Percentiles rank a stretch among this genome's conserved stretches.
phyloP scores from a whole-genome alignment of 106 monocot species.

The Alisma plantagoaquatica region DNA sequence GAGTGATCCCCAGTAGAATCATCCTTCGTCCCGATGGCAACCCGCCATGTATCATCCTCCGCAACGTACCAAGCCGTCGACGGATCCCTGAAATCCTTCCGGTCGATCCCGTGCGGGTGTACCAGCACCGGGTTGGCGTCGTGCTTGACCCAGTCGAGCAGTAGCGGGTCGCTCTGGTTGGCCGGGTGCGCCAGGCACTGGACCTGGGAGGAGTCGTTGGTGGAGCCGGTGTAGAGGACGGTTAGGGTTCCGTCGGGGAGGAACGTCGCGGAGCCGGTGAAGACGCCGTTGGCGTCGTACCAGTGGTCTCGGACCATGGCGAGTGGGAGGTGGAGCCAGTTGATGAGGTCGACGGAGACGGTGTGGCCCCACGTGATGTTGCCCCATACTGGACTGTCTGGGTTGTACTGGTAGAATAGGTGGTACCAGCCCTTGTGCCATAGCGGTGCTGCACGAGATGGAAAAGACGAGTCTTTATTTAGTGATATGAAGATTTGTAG shows the following conservation, averaged over 20 bases:
- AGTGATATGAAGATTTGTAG: too few relatives aligned
- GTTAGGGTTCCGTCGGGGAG: constrained; percentile 32
- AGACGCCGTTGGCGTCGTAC: constrained; percentile 68
- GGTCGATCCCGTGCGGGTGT: constrained; percentile 38
- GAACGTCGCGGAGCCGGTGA: constrained; percentile 61
- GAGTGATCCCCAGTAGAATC: too few relatives aligned
- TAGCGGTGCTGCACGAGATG: constrained; percentile 26
- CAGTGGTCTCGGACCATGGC: constrained; percentile 57
- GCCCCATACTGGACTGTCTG: constrained; percentile 60
- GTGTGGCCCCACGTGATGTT: constrained; percentile 83
- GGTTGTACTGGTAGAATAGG: constrained; percentile 70
- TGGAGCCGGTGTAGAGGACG: constrained; percentile 66
- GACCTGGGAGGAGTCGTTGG: constrained; percentile 44
- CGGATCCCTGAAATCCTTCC: constrained; percentile 58
- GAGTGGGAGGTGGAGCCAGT: constrained; percentile 55
- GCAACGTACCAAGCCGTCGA: constrained; percentile 60
- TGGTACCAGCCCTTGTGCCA: constrained; percentile 68
- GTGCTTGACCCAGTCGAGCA: constrained; percentile 42
- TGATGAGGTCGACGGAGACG: constrained; percentile 55
- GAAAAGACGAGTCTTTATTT: not conserved
- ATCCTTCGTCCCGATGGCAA: constrained; percentile 61
- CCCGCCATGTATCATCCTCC: constrained; percentile 32
- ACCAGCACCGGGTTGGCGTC: constrained; percentile 49
- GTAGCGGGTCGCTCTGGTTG: constrained; percentile 39
- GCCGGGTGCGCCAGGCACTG: constrained; percentile 50